Base-by-base conservation (phyloP, 345 rosid species). In the Eucalyptus urophylla region DNA sequence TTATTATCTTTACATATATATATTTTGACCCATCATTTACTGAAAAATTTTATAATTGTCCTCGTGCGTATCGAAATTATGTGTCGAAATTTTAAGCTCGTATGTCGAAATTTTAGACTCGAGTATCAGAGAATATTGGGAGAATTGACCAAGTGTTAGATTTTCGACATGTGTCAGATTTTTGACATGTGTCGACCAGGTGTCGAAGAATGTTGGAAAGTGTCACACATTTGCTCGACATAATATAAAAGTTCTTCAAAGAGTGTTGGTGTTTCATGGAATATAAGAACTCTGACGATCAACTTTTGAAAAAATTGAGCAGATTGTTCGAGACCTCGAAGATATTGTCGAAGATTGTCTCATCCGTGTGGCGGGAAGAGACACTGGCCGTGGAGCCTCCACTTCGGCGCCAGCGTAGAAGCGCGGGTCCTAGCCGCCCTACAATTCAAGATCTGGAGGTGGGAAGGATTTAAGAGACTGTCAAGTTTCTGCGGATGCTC, bases 271-370 rank as follows among this genome's bases (percentile, higher is more conserved):
- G 53, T 3, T 6, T 15, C 3, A 16, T 50, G 54, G 21, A 0
- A 51, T 0, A 16, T 16, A 50, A 0, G 1, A 50, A 50, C 3
- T 49, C 50, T 50, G 43, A 40, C 1, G 4, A 56, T 56, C 11
- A 56, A 25, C 60, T 56, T 56, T 8, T 22, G 27, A 56, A 56
- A 49, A 21, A 21, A 56, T 54, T 56, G 60, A 22, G 60, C 60
- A 97, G 99, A 95, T 97, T 88, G 99, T 97, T 86, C 97, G 99
- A 29, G 94, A 96, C 86, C 88, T 97, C 87, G 99, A 96, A 92
- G 99, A 37, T 37, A 37, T 37, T 37, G 37, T 37, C 37, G 37
- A 37, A 37, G 37, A 37, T 37, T 37, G 37, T 37, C 37, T 4
- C 37, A 37, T 37, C 37, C 37, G 37, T 37, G 3, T 3, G 99